Evolutionary conservation across 83 land plant species (phyloP).

Genomic region (Thuja plicata): DNA sequence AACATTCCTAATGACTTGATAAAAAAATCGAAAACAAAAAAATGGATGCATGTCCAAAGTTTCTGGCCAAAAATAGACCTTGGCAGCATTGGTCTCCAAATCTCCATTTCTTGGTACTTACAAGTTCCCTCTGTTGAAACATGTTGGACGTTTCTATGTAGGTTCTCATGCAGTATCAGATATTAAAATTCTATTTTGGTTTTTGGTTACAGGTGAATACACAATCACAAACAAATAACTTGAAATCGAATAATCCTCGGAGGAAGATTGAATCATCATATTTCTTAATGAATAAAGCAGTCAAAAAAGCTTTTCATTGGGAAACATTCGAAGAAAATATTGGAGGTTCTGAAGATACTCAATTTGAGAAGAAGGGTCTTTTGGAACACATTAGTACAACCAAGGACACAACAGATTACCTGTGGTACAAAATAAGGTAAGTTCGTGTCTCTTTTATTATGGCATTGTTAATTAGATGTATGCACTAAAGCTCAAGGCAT

Average conservation of each 20-base stretch:
- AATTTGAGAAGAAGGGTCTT: slow-evolving; percentile 5
- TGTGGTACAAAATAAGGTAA: slow-evolving; percentile 34
- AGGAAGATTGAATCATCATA: not conserved
- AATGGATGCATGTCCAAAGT: no score
- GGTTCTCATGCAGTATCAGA: no score
- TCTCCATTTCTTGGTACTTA: no score
- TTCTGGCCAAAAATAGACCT: no score
- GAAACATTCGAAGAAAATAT: slow-evolving; percentile 9
- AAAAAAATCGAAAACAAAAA: no score
- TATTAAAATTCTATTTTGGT: no score
- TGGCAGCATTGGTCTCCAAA: no score
- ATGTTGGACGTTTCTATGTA: no score
- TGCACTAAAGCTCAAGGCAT: no score
- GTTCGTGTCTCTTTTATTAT: not conserved
- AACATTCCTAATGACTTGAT: no score
- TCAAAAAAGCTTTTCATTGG: slow-evolving; percentile 10
- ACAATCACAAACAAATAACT: not conserved
- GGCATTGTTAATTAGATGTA: not conserved
- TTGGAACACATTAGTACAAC: slow-evolving; percentile 28
- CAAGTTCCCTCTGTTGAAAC: no score
- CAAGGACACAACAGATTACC: slow-evolving; percentile 30
- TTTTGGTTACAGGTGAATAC: not conserved
- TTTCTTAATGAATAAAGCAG: not conserved
- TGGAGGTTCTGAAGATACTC: not conserved
- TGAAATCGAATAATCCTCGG: not conserved